Base-by-base conservation (phyloP, 768 basidiomycete species). In the Gymnopilus junonius region DNA sequence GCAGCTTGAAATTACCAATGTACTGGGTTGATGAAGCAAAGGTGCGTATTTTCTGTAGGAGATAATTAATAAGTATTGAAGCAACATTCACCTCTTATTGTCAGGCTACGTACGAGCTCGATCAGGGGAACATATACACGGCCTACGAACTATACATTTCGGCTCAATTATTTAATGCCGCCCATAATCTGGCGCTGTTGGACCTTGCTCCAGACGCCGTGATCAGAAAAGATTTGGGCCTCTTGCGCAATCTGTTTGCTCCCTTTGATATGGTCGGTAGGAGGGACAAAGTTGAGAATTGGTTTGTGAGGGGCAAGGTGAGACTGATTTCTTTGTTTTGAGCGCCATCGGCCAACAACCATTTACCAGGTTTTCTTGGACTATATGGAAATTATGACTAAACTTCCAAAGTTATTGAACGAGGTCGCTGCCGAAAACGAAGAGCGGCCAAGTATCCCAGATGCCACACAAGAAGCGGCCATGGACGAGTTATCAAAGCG, bases 21-120 rank as follows among this genome's bases (percentile, higher is more conserved):
- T 75, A 85, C 5, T 99, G 97, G 96, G 83, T 98, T n/a, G 85
- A 90, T 39, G 93, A 96, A 72, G 92, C 95, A 11, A 91, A 92
- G 85, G 94, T 93, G 46, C 60, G 76, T 50, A 32, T 61, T 54
- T 50, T 61, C 32, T 17, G 40, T 15, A 46, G 59, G 3, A 31
- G 10, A 21, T n/a, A n/a, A n/a, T n/a, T n/a, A n/a, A n/a, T n/a
- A n/a, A 32, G 20, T 29, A 40, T 27, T 31, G 12, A n/a, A 48
- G 15, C 42, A 55, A 63, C 15, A 65, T 21, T 56, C 45, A 43
- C 35, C n/a, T 45, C 14, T 42, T 43, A 31, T 27, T 4, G 35
- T 20, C 70, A 93, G 94, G 94, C 90, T 6, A 82, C 87, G 51
- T 79, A 85, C 72, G 87, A 87, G 21, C 81, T 87, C 35, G 81